phyloP scores from a whole-genome alignment of 306 rosid genomes.

The Vicia villosa region DNA sequence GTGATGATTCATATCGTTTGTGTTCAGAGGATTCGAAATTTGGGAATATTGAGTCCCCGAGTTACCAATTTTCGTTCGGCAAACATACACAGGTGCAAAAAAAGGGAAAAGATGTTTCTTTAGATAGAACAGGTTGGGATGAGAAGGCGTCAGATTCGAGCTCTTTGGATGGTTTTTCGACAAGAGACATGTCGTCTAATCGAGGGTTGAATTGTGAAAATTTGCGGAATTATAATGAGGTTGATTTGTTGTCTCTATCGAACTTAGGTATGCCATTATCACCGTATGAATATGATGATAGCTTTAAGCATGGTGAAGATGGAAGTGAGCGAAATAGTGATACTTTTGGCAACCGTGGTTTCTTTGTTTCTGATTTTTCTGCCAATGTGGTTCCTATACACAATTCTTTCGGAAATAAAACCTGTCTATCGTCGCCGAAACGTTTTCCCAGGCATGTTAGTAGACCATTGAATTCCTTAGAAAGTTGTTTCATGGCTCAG shows the following conservation, averaged over 20 bases:
- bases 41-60: conserved; percentile 46
- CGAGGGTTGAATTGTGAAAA: conserved; percentile 45
- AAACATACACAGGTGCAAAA: conserved; percentile 35
- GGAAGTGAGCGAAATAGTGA: conserved; percentile 34
- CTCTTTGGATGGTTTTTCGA: conserved; percentile 37
- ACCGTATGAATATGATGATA: conserved; percentile 37
- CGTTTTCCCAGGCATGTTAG: conserved; percentile 33
- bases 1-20: conserved; percentile 36
- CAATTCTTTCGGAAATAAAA: conserved; percentile 49
- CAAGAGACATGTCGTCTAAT: conserved; percentile 44
- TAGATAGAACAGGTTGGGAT: conserved; percentile 40
- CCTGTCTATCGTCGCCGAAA: conserved; percentile 52
- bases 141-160: conserved; percentile 28
- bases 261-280: conserved; percentile 41
- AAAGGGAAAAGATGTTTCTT: conserved; percentile 35
- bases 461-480: conserved; percentile 67
- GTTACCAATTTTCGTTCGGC: conserved; percentile 13
- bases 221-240: conserved; percentile 28
- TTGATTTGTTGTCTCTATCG: conserved; percentile 48
- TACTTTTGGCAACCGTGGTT: conserved; percentile 37
- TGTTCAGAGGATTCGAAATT: conserved; percentile 46
- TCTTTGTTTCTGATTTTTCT: conserved; percentile 30
- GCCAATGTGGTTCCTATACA: conserved; percentile 41
- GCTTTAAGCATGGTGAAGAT: conserved; percentile 34
- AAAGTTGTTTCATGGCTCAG: conserved; percentile 84